Evolutionary conservation across 495 filamentous ascomycete genomes (phyloP).

Genomic region (Bombardia bombarda): DNA sequence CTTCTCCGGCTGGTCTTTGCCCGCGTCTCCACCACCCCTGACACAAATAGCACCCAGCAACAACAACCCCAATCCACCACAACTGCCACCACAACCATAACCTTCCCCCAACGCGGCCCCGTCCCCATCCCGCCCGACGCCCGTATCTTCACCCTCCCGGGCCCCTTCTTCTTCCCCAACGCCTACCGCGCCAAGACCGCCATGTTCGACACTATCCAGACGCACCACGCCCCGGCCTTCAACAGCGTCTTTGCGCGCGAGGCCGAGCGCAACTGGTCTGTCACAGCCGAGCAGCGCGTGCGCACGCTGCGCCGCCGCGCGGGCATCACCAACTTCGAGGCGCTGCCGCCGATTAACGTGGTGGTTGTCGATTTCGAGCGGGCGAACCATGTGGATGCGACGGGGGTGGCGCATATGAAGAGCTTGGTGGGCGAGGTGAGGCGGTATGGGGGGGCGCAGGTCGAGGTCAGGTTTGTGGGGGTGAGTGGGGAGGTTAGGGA

Average conservation of each 20-base stretch:
- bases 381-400: conserved; percentile 18
- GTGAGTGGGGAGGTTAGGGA: conserved; percentile 14
- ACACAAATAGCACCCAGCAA: too few species aligned
- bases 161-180: conserved; percentile 42
- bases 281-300: conserved; percentile 26
- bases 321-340: conserved; percentile 7
- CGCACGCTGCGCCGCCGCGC: conserved; percentile 10
- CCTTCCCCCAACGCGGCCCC: neutral
- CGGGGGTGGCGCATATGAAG: conserved; percentile 13
- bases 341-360: conserved; percentile 11
- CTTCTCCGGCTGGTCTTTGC: conserved; percentile 36
- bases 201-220: conserved; percentile 37
- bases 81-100: conserved; percentile 10
- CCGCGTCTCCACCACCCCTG: conserved; percentile 16
- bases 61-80: too few species aligned
- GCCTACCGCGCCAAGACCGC: conserved; percentile 33
- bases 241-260: conserved; percentile 12
- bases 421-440: conserved; percentile 11
- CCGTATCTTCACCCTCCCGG: conserved; percentile 32
- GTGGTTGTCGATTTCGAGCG: conserved; percentile 16
- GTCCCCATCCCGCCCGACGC: conserved; percentile 28
- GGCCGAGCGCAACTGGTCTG: conserved; percentile 37
- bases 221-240: conserved; percentile 24
- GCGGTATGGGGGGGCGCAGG: conserved; percentile 10
- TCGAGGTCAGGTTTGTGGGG: conserved; percentile 13